These are phyloP conservation scores for Aureobasidium sp. DNA, from an alignment of 2,329 filamentous ascomycete species.

Conservation along the genomic window DNA sequence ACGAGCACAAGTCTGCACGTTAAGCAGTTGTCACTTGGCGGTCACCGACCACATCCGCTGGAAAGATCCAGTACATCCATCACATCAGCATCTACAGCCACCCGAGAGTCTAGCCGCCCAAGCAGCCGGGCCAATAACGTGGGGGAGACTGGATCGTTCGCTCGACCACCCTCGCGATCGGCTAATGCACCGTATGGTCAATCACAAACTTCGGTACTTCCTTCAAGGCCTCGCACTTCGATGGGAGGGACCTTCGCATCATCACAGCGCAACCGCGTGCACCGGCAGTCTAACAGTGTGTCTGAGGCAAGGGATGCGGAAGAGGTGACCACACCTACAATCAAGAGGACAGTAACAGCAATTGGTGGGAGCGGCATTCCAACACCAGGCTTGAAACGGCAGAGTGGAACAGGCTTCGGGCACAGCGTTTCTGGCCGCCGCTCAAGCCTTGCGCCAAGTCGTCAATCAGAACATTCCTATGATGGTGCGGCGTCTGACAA, in stretches of 20 bases:
- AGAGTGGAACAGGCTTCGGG: slow-evolving; percentile 34
- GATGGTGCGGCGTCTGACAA: slow-evolving; percentile 14
- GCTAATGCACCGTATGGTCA: slow-evolving; percentile 21
- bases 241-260: slow-evolving; percentile 51
- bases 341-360: slow-evolving; percentile 34
- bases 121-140: slow-evolving; percentile 64
- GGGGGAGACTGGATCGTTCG: slow-evolving; percentile 36
- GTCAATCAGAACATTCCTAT: slow-evolving; percentile 11
- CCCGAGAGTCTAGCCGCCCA: slow-evolving; percentile 48
- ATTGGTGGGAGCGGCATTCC: slow-evolving; percentile 44
- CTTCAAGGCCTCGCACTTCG: slow-evolving; percentile 60
- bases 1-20: slow-evolving; percentile 27
- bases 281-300: slow-evolving; percentile 27
- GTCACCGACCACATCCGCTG: slow-evolving; percentile 24
- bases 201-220: slow-evolving; percentile 26
- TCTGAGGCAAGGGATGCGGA: slow-evolving; percentile 19
- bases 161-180: slow-evolving; percentile 6
- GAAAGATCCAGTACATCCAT: slow-evolving; percentile 23
- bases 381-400: slow-evolving; percentile 44
- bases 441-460: slow-evolving; percentile 14
- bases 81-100: not conserved
- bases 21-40: slow-evolving; percentile 46
- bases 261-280: slow-evolving; percentile 21
- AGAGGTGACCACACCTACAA: slow-evolving; percentile 32
- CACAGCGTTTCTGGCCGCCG: slow-evolving; percentile 13